These are phyloP conservation scores for Rhizoclosmatium globosum DNA, from an alignment of 192 early-diverging fungal species.

Conservation along the genomic window DNA sequence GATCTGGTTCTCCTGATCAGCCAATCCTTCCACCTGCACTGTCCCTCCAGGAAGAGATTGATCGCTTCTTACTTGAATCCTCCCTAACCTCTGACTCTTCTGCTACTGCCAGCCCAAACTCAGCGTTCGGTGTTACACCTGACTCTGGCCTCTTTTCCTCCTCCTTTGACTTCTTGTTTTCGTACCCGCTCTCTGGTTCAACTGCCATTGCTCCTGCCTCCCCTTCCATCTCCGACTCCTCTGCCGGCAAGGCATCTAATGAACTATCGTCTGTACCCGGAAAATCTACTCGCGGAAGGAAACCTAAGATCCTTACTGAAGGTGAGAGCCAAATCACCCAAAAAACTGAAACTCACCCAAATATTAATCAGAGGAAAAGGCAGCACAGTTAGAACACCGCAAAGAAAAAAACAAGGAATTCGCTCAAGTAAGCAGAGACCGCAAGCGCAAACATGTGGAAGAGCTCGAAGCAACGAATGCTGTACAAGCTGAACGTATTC, in stretches of 20 bases:
- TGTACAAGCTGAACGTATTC: slow-evolving; percentile 6
- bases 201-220: slow-evolving; percentile 4
- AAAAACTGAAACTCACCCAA: not conserved
- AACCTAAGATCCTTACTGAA: slow-evolving; percentile 22
- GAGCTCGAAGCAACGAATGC: slow-evolving; percentile 29
- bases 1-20: not conserved
- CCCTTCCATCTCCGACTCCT: slow-evolving; percentile 15
- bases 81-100: not conserved
- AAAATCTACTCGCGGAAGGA: slow-evolving; percentile 9
- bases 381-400: slow-evolving; percentile 5
- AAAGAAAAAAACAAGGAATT: slow-evolving; percentile 36
- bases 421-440: slow-evolving; percentile 28
- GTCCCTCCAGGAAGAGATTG: slow-evolving; percentile 29
- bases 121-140: not conserved
- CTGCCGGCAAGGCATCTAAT: not conserved
- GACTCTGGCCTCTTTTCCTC: not conserved
- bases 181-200: not conserved
- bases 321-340: slow-evolving; percentile 3
- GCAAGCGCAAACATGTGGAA: slow-evolving; percentile 36
- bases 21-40: not conserved
- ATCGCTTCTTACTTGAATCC: slow-evolving; percentile 25
- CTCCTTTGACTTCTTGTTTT: slow-evolving; percentile 21
- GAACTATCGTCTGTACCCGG: not conserved
- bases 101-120: not conserved
- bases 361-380: slow-evolving; percentile 19